A percentile compares a stretch with the other conserved stretches of the same genome.
Evolutionary conservation across 2,329 filamentous ascomycete species (phyloP).

Genomic region (Colletotrichum sp.): DNA sequence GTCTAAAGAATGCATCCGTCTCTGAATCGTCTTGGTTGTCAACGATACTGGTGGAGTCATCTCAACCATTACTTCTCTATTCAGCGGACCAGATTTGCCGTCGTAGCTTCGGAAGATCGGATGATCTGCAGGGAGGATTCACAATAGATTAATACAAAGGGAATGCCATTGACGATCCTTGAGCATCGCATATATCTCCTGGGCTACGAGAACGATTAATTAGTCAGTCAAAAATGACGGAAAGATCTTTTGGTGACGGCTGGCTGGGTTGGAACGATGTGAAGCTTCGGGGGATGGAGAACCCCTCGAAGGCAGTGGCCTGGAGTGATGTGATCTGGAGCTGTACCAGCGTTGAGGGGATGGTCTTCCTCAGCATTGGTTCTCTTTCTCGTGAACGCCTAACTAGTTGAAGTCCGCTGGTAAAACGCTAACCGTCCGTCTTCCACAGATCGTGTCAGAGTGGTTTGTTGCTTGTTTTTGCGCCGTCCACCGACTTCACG

Average conservation of each 20-base stretch:
- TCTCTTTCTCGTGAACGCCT: not conserved
- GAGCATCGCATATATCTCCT: not conserved
- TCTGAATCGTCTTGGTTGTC: not conserved
- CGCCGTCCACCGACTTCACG: not conserved
- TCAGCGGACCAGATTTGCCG: not conserved
- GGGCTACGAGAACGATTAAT: not conserved
- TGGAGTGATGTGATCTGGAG: not conserved
- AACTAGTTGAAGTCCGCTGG: not conserved
- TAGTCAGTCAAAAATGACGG: not conserved
- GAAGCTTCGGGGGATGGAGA: not conserved
- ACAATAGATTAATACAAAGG: not conserved
- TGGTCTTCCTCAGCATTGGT: not conserved
- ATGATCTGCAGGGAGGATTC: fast-evolving
- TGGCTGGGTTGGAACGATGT: fast-evolving
- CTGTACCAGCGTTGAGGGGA: not conserved
- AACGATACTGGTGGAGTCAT: not conserved
- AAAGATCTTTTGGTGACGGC: not conserved
- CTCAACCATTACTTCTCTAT: not conserved
- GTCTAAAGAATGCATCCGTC: not conserved
- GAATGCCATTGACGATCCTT: not conserved
- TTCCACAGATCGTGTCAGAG: not conserved
- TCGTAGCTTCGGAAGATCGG: not conserved
- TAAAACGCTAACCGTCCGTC: not conserved
- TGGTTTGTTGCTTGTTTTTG: not conserved
- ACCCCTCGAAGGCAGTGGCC: not conserved